Conservation (phyloP, 768 basidiomycete species). For the Mycena belliarum region DNA sequence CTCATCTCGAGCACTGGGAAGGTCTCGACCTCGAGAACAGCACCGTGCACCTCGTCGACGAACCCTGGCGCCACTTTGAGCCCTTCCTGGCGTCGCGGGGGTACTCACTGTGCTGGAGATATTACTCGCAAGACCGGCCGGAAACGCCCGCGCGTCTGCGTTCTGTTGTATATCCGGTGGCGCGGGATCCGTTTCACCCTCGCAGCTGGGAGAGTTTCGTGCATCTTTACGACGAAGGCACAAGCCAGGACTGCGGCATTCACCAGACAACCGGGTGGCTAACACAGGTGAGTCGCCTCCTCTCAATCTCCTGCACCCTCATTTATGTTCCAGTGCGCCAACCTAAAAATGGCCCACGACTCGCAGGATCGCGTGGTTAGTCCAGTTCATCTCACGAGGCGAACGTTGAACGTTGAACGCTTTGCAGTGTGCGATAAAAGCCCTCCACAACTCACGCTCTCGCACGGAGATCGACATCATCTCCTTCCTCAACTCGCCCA, state of each 20-base stretch:
- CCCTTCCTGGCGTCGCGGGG: conserved; percentile 17
- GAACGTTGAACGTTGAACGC: neutral
- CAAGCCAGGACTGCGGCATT: neutral
- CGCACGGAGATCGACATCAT: conserved; percentile 17
- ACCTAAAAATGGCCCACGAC: conserved; percentile 23
- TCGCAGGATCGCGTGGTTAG: conserved; percentile 17
- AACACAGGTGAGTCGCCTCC: conserved; percentile 11
- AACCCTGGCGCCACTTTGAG: conserved; percentile 21
- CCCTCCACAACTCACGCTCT: conserved; percentile 12
- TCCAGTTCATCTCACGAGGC: neutral
- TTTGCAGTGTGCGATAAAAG: conserved; percentile 18
- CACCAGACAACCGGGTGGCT: conserved; percentile 22
- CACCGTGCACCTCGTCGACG: conserved; percentile 19
- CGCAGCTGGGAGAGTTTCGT: conserved; percentile 10
- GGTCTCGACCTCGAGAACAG: conserved; percentile 11
- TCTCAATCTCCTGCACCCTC: neutral
- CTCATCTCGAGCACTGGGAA: conserved; percentile 19
- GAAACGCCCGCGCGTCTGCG: conserved; percentile 8
- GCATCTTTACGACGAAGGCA: neutral
- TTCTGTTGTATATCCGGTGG: conserved; percentile 1
- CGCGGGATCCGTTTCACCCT: conserved; percentile 12
- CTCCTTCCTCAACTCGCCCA: conserved; percentile 18
- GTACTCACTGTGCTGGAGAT: conserved; percentile 20
- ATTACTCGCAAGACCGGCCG: conserved; percentile 15
- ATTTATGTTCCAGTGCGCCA: conserved; percentile 2